These are phyloP conservation scores for Hyaloscypha bicolor DNA, from an alignment of 495 filamentous ascomycete species.

Conservation along the genomic window DNA sequence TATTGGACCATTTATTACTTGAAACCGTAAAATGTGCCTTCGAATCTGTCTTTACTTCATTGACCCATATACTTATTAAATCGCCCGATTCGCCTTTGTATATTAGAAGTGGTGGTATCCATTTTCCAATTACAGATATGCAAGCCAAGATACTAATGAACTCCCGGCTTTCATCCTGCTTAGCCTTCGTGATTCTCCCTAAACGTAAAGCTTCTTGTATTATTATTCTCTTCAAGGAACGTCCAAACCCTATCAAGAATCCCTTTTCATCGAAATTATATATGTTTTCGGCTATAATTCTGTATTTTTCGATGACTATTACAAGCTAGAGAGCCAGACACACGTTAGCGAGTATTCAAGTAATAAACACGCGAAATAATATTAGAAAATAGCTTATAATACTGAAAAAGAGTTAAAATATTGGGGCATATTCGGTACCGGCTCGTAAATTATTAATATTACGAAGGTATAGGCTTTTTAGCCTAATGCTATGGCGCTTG, in stretches of 20 bases:
- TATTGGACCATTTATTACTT: background rate
- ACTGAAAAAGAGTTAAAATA: slow-evolving; percentile 17
- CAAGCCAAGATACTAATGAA: slow-evolving; percentile 6
- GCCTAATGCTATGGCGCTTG: slow-evolving; percentile 11
- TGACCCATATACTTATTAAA: background rate
- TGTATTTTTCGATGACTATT: background rate
- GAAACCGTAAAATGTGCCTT: background rate
- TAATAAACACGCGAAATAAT: slow-evolving; percentile 16
- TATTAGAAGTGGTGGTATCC: background rate
- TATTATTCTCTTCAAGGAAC: background rate
- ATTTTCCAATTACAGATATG: background rate
- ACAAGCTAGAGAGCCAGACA: background rate
- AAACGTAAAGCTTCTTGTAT: background rate
- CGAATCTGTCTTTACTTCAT: background rate
- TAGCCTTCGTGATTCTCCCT: background rate
- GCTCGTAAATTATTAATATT: slow-evolving; percentile 10
- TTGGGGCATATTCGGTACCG: slow-evolving; percentile 12
- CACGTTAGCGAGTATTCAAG: background rate
- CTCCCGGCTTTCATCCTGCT: background rate
- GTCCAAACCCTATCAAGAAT: slow-evolving; percentile 5
- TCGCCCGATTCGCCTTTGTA: no score
- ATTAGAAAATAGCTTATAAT: slow-evolving; percentile 12
- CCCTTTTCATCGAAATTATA: slow-evolving; percentile 11
- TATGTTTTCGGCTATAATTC: background rate
- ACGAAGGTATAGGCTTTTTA: slow-evolving; percentile 8